Evolutionary conservation across 2,329 filamentous ascomycete species (phyloP), one percentile per base, ranked within the genome.

Genomic region (Penicillium sp.): DNA sequence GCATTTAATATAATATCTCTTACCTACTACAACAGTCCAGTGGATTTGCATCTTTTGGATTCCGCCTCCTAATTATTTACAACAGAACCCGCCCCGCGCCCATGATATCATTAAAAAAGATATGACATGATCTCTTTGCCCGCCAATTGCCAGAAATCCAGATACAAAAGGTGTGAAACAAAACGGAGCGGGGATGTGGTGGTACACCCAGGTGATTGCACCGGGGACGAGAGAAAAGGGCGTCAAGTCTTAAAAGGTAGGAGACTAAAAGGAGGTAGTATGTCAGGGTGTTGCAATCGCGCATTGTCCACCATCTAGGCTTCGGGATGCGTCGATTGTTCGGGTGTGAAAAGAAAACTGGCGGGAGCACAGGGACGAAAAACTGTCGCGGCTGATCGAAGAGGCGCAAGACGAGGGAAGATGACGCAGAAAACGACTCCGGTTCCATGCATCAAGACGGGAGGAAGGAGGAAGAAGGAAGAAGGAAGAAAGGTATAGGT

Each of bases 401-500:
- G 47, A 44, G 38, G 43, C 43, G 52, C 45, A 36, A 46, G 46
- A 42, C 36, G 47, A 51, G 45, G 55, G 50, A 60, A 55, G 55
- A 60, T 54, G 54, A 59, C 49, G 55, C 56, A 62, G 49, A 58
- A 59, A 59, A 65, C 57, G 62, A 68, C 66, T 67, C 66, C 66
- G 58, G 56, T 59, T 66, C 57, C 59, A 68, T 67, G 65, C 66
- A 65, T 63, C 57, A 61, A 57, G 54, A 58, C 48, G 49, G 43
- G 46, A 57, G 52, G 48, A 48, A 58, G 62, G 51, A n/a, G n/a
- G n/a, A n/a, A n/a, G n/a, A n/a, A n/a, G n/a, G n/a, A n/a, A n/a
- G 48, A 49, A 47, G 50, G 43, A 47, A 57, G 52, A 49, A 48
- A 58, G 62, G 51, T 60, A 55, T 57, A 50, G 57, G 40, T 48